Conservation (phyloP, 2,329 filamentous ascomycete species). For the Trichoderma brevicompactum region DNA sequence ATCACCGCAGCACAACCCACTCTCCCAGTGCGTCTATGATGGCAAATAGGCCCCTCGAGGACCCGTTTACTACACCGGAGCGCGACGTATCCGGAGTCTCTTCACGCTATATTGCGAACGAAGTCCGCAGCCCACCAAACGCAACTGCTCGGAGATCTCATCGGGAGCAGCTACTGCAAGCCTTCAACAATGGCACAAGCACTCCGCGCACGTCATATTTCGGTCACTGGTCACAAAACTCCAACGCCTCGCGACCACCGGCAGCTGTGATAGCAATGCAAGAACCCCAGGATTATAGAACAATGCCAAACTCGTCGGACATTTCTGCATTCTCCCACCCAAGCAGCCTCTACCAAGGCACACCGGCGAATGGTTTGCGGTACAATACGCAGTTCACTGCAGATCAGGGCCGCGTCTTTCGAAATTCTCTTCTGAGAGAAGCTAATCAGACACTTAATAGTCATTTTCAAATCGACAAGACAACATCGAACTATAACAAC, state of each 20-base stretch:
- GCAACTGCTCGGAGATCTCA: constrained; percentile 40
- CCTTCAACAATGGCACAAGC: constrained; percentile 37
- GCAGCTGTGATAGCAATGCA: constrained; percentile 34
- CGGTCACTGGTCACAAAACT: constrained; percentile 39
- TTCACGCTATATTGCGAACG: constrained; percentile 21
- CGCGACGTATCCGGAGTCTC: constrained; percentile 29
- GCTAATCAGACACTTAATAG: constrained; percentile 30
- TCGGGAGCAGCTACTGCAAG: constrained; percentile 43
- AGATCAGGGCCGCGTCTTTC: constrained; percentile 30
- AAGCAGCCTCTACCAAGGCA: constrained; percentile 57
- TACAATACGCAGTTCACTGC: constrained; percentile 31
- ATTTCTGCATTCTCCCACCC: constrained; percentile 51
- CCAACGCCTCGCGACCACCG: constrained; percentile 30
- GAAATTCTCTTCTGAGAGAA: constrained; percentile 29
- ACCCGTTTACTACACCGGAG: constrained; percentile 41
- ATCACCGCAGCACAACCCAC: constrained; percentile 3
- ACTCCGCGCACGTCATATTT: constrained; percentile 40
- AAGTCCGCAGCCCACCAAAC: constrained; percentile 16
- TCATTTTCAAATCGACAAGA: constrained; percentile 41
- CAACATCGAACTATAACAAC: constrained; percentile 43
- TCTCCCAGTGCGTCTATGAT: constrained; percentile 19
- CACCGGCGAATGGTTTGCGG: constrained; percentile 42
- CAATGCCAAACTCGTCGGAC: constrained; percentile 38
- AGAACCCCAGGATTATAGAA: constrained; percentile 28
- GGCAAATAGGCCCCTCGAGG: constrained; percentile 34